phyloP scores from a whole-genome alignment of 305 asterid species.

The Rubia balearica region DNA sequence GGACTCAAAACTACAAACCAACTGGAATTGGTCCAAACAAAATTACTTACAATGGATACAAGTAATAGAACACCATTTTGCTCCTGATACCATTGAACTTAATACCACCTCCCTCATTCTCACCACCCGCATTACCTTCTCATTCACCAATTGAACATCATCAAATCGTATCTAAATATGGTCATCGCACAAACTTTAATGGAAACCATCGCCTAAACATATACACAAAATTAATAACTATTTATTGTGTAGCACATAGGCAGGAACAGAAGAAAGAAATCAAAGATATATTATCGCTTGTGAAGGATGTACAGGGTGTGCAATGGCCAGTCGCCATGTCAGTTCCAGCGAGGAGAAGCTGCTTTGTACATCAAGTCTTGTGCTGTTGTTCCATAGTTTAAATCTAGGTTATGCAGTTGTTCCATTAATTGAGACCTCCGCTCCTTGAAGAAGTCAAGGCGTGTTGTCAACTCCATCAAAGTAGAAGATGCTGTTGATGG shows the following conservation, averaged over 20 bases:
- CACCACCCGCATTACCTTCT: not conserved
- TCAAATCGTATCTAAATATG: not conserved
- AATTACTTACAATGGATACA: not conserved
- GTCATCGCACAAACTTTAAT: not conserved
- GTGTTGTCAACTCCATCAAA: slow-evolving; percentile 79
- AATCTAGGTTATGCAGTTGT: slow-evolving; percentile 80
- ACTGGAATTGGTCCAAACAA: not conserved
- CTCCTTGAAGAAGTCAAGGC: slow-evolving; percentile 92
- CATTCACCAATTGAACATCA: not conserved
- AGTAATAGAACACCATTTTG: not conserved
- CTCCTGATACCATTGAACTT: not conserved
- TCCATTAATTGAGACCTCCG: slow-evolving; percentile 96
- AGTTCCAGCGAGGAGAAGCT: slow-evolving; percentile 92
- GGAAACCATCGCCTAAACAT: slow-evolving; percentile 1
- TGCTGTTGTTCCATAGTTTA: slow-evolving; percentile 56
- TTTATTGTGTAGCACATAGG: slow-evolving; percentile 6
- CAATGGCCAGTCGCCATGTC: slow-evolving; percentile 19
- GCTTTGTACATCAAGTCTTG: slow-evolving; percentile 63
- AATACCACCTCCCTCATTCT: not conserved
- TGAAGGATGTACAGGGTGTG: slow-evolving; percentile 39
- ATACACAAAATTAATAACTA: slow-evolving; percentile 1
- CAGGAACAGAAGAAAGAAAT: not conserved
- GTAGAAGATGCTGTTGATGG: slow-evolving; percentile 67
- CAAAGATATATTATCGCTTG: slow-evolving; percentile 20
- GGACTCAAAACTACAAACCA: not conserved